phyloP scores from a whole-genome alignment of 495 filamentous ascomycete genomes.

The Neurospora tetrasperma region DNA sequence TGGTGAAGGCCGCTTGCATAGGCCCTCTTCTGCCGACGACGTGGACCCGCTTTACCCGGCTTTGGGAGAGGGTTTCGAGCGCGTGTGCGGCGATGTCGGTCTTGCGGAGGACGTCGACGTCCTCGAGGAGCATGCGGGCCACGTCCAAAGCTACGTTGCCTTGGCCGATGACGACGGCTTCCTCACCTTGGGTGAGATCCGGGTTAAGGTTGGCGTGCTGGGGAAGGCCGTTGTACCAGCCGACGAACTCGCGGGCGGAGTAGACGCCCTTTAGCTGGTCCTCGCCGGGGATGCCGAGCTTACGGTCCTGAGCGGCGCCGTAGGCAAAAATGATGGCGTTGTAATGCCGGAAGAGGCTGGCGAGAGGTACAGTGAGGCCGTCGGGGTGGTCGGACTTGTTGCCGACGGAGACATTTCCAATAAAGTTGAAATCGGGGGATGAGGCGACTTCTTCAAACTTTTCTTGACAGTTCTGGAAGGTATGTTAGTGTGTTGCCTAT shows the following conservation, averaged over 20 bases:
- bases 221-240: slow-evolving; percentile 96
- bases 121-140: slow-evolving; percentile 71
- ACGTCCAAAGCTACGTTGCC: slow-evolving; percentile 96
- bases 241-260: slow-evolving; percentile 89
- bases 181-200: slow-evolving; percentile 64
- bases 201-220: slow-evolving; percentile 70
- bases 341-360: slow-evolving; percentile 67
- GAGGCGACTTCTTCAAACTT: slow-evolving; percentile 82
- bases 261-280: slow-evolving; percentile 58
- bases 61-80: slow-evolving; percentile 59
- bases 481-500: not conserved
- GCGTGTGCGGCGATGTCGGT: slow-evolving; percentile 86
- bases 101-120: slow-evolving; percentile 57
- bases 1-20: slow-evolving; percentile 88
- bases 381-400: slow-evolving; percentile 31
- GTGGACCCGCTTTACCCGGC: slow-evolving; percentile 66
- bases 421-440: slow-evolving; percentile 76
- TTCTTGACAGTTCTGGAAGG: slow-evolving; percentile 74
- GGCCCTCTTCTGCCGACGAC: slow-evolving; percentile 82
- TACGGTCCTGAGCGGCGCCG: slow-evolving; percentile 74
- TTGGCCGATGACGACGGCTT: slow-evolving; percentile 84
- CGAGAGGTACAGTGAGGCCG: slow-evolving; percentile 52
- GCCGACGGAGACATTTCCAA: slow-evolving; percentile 81
- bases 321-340: slow-evolving; percentile 90
- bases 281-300: slow-evolving; percentile 75